Evolutionary conservation across 495 filamentous ascomycete species (phyloP).

Genomic region (Cetradonia linearis): DNA sequence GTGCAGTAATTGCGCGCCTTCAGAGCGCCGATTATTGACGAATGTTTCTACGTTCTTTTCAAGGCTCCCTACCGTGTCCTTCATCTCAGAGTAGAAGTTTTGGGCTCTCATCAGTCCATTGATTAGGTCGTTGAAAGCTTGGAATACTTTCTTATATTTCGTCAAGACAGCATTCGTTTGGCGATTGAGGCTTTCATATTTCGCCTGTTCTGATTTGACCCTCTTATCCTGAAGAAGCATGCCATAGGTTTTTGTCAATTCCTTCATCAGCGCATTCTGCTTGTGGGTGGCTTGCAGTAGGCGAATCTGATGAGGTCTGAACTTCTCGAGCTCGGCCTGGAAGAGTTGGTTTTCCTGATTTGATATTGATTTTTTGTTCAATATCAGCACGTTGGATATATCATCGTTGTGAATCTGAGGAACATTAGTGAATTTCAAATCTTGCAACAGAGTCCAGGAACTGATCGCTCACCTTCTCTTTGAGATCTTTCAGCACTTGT

Average conservation of each 20-base stretch:
- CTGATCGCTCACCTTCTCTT: slow-evolving; percentile 99
- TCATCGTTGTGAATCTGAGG: slow-evolving; percentile 84
- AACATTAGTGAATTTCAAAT: slow-evolving; percentile 27
- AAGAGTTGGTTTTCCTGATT: slow-evolving; percentile 86
- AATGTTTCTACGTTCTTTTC: slow-evolving; percentile 95
- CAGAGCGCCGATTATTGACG: slow-evolving; percentile 84
- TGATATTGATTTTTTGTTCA: slow-evolving; percentile 91
- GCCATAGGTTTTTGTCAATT: slow-evolving; percentile 80
- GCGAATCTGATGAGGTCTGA: slow-evolving; percentile 82
- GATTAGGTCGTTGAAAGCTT: slow-evolving; percentile 84
- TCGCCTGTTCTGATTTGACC: slow-evolving; percentile 84
- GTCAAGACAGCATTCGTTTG: slow-evolving; percentile 71
- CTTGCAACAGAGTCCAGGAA: no score
- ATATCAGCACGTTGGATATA: slow-evolving; percentile 89
- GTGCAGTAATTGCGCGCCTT: slow-evolving; percentile 78
- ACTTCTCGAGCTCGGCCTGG: slow-evolving; percentile 90
- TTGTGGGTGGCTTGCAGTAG: slow-evolving; percentile 89
- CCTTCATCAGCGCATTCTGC: slow-evolving; percentile 87
- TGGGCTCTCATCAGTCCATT: slow-evolving; percentile 77
- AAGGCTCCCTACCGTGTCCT: slow-evolving; percentile 86
- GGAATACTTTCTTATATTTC: slow-evolving; percentile 85
- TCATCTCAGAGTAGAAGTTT: slow-evolving; percentile 92
- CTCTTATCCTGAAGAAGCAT: slow-evolving; percentile 87
- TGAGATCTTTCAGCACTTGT: slow-evolving; percentile 91
- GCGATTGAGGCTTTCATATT: slow-evolving; percentile 79